Base-by-base conservation (phyloP, 306 rosid species). In the Lithocarpus polystachyus region DNA sequence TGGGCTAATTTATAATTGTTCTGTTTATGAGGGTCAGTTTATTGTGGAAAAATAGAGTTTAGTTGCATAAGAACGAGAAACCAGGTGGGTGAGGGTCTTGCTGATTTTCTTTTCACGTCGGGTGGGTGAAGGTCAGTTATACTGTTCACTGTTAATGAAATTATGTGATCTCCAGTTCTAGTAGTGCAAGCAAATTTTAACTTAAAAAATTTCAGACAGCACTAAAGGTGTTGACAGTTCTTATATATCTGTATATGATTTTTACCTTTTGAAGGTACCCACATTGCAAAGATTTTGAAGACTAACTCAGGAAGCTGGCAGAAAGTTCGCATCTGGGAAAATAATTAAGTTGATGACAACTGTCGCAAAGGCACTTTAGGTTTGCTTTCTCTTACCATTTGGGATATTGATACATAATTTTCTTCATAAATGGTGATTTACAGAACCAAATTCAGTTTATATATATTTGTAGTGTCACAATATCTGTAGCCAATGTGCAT, bases 241-340 rank as follows among this genome's bases (percentile, higher is more conserved):
- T 57, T 13, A 28, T 28, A 77, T 74, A 53, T 57, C 15, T 64
- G 55, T 9, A 45, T 54, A 18, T 26, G 62, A 2, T 35, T 74
- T 71, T 67, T 59, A 68, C 78, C 72, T 67, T 31, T 81, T 86
- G 69, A 78, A 95, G 99, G 85, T 95, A 75, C 92, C 98, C 68
- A 96, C 91, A 70, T 95, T 95, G 81, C 94, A 93, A 5, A 5
- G 40, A 87, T 90, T 96, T 75, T 82, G 93, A 79, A 93, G 97
- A 88, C 92, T 95, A 69, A 95, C 99, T 55, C 98, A 93, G 78
- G 99, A 95, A 87, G 94, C 96, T 19, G 92, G 94, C 78, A 95
- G 91, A 87, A 89, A 90, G 72, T 95, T 95, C 88, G 82, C 94
- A 0, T 67, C 97, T 71, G 99, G 98, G 77, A 93, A 95, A 86